Conservation (phyloP, 805 yeast genomes). For the Schizosaccharomyces cryophilus region DNA sequence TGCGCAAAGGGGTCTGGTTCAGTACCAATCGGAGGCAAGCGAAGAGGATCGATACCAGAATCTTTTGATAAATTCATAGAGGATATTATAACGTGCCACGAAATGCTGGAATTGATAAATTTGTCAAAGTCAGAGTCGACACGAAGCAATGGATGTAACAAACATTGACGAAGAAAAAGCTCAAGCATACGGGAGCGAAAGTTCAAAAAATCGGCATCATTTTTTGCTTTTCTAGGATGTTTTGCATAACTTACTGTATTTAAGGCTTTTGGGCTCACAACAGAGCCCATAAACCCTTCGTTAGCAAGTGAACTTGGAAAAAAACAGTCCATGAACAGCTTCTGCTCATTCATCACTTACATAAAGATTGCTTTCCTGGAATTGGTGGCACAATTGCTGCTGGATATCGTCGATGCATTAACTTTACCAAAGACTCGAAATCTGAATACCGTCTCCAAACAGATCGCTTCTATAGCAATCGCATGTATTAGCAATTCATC, state of each 20-base stretch:
- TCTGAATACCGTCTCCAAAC: slow-evolving; percentile 79
- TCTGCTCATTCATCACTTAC: neutral
- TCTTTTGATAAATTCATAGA: neutral
- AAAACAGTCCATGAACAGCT: too few relatives aligned
- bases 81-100: slow-evolving; percentile 24
- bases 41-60: neutral
- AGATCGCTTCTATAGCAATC: neutral
- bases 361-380: slow-evolving; percentile 56
- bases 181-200: slow-evolving; percentile 54
- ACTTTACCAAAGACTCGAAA: slow-evolving; percentile 58
- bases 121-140: slow-evolving; percentile 28
- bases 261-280: neutral
- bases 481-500: neutral
- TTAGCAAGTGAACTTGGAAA: neutral
- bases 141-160: slow-evolving; percentile 29
- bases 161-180: slow-evolving; percentile 36
- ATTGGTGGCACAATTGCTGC: slow-evolving; percentile 75
- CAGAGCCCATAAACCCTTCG: neutral
- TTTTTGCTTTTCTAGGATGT: slow-evolving; percentile 17
- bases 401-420: slow-evolving; percentile 51
- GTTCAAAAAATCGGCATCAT: slow-evolving; percentile 18
- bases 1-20: neutral
- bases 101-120: slow-evolving; percentile 64
- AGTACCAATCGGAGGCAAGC: neutral
- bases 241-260: slow-evolving; percentile 10